These are phyloP conservation scores for Russula lepida DNA, from an alignment of 768 basidiomycete species.

Conservation along the genomic window DNA sequence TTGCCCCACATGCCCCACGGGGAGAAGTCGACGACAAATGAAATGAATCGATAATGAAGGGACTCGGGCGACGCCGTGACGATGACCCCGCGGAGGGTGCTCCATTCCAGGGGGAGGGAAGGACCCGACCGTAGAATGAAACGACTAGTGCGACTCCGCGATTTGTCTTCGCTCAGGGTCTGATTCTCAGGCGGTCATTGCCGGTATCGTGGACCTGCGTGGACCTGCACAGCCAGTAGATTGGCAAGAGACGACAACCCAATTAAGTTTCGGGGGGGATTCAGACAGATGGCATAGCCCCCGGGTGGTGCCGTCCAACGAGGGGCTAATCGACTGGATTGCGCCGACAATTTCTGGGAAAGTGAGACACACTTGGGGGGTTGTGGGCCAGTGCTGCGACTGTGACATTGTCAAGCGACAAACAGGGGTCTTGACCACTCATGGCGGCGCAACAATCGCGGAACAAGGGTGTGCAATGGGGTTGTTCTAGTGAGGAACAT, in stretches of 20 bases:
- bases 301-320: background rate
- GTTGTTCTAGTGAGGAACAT: background rate
- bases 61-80: background rate
- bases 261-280: background rate
- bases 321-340: background rate
- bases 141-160: background rate
- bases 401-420: background rate
- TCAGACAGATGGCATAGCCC: background rate
- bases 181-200: background rate
- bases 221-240: background rate
- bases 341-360: background rate
- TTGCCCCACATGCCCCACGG: background rate
- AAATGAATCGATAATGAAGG: background rate
- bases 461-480: too few species aligned
- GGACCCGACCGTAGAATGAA: background rate
- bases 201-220: too few species aligned
- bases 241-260: background rate
- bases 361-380: background rate
- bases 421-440: background rate
- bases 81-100: constrained; percentile 1
- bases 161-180: background rate
- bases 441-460: background rate
- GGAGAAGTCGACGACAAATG: background rate
- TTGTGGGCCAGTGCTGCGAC: background rate
- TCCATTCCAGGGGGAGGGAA: background rate